Conservation (phyloP, 2,329 filamentous ascomycete genomes). For the Aspergillus sp. region DNA sequence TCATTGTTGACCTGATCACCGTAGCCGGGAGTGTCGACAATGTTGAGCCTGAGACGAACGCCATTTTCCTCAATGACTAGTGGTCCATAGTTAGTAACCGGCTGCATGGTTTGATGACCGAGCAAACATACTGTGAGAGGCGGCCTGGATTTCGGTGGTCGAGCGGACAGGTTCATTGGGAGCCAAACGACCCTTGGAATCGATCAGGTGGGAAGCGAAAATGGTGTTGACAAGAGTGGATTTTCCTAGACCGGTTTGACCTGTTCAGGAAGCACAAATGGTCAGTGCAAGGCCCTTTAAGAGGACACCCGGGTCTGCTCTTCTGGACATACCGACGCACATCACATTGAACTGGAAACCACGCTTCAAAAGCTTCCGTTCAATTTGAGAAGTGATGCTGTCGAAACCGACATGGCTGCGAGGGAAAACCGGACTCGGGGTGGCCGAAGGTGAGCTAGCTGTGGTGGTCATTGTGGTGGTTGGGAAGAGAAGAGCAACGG, state of each 20-base stretch:
- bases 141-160: conserved; percentile 96
- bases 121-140: conserved; percentile 68
- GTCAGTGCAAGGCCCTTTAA: conserved; percentile 18
- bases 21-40: conserved; percentile 97
- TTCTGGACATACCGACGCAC: conserved; percentile 77
- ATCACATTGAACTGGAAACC: conserved; percentile 99
- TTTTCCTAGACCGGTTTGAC: conserved; percentile 97
- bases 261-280: conserved; percentile 47
- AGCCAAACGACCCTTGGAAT: conserved; percentile 91
- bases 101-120: background rate
- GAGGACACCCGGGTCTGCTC: background rate
- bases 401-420: conserved; percentile 99
- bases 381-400: conserved; percentile 98
- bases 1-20: conserved; percentile 99
- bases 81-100: conserved; percentile 1
- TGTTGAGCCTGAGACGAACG: conserved; percentile 94
- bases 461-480: conserved; percentile 61
- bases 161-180: conserved; percentile 91
- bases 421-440: conserved; percentile 63
- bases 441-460: conserved; percentile 48
- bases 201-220: conserved; percentile 98
- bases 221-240: conserved; percentile 99
- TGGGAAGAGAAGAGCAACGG: conserved; percentile 12
- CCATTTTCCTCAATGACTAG: conserved; percentile 96
- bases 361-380: conserved; percentile 98